Evolutionary conservation across 345 rosid genomes (phyloP), one percentile per base, ranked within the genome.

Genomic region (Gossypioides kirkii): DNA sequence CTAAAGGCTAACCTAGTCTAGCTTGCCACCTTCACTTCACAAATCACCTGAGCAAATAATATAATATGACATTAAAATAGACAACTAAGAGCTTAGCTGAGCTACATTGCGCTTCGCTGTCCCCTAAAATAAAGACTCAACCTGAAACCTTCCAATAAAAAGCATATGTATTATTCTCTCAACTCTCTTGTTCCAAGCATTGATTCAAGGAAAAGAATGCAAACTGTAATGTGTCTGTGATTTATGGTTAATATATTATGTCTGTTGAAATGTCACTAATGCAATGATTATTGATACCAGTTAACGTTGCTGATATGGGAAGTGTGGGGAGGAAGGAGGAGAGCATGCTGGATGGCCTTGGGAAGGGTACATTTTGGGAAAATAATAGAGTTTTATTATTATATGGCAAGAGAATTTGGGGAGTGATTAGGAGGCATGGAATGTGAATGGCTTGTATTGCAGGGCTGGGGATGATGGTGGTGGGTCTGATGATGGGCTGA

Each of bases 341-440:
- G 52, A 71, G 81, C 83, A 79, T 74, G 87, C 76, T 75, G 77
- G 80, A 69, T 79, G 79, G 79, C 42, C 66, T 79, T 80, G 23
- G 84, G 74, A 81, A 75, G 80, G 60, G 73, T 50, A 64, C 47
- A 75, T 36, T 66, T 77, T 63, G 61, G 74, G 52, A 72, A 42
- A 58, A 61, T 67, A 73, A 68, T 47, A 70, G 3, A 71, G 32
- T 65, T 10, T 70, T 47, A 75, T 72, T 70, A 73, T 72, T 60
- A 32, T 41, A 46, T 58, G 61, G 55, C 47, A 22, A 61, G 61
- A 89, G 92, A 56, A 86, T 77, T 85, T 88, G 93, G 87, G 84
- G 82, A 84, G 85, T 80, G 81, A 73, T 82, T 83, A 81, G 93
- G 88, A 75, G 89, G 92, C 91, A 90, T 78, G 77, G 85, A 66